Base-by-base conservation (phyloP, 1,284 basidiomycete genomes). In the Papiliotrema terrestris region DNA sequence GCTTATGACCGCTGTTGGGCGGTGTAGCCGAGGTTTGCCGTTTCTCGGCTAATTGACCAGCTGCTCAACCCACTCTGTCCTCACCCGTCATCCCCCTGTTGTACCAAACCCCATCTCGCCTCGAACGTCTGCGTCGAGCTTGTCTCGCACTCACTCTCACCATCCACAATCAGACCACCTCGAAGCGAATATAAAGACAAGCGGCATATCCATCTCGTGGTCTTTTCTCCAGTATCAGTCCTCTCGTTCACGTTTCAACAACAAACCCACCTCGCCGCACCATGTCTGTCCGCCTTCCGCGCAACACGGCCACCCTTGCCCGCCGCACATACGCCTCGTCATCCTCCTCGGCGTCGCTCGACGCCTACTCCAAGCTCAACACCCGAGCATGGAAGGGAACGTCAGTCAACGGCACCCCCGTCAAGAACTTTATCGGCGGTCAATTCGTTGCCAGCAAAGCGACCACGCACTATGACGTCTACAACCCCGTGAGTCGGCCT, bases 401-500 rank as follows among this genome's bases (percentile, higher is more conserved):
- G 9, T 37, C 54, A 14, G 39, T 42, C 1, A 50, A 59, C 35
- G 57, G 57, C 8, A 42, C 32, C 2, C 49, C 54, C 15, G 50
- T 48, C 39, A 59, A 55, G 57, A 59, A 59, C 48, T 59, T 59
- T 42, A 59, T 59, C 43, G 49, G 44, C 1, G 57, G 57, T n/a
- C 32, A 52, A n/a, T 59, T 59, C 39, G 43, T 37, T 9, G 55
- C 91, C 65, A 91, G 88, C 74, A 84, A 83, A 65, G 74, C 87
- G 2, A 75, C 79, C 1, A 79, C 84, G 51, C 91, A 87, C 85
- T 83, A 88, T 58, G 88, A 92, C 53, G 83, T 93, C 2, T 79
- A 84, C 53, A 91, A 94, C 75, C 91, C 91, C 15, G 89, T 91
- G 61, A 59, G 64, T 57, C 14, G 2, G 20, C 14, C 15, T 8